Evolutionary conservation across 257 asterid genomes (phyloP), one percentile per base, ranked within the genome.

Genomic region (Solanum phureja): DNA sequence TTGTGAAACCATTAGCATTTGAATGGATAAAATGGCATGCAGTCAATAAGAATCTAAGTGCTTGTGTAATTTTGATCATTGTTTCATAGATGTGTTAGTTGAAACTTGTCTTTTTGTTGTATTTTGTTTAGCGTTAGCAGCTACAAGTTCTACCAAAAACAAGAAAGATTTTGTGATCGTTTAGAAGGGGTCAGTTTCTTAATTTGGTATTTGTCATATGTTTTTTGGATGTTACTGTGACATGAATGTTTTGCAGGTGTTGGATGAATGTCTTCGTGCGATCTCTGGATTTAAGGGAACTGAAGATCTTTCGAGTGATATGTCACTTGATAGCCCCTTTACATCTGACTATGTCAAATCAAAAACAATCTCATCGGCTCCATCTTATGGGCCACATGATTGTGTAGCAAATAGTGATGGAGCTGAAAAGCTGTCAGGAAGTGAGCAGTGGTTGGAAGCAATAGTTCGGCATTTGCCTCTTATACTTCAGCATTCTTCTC

Each of bases 231-330:
- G 85, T 29, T 46, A 23, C 27, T 87, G 72, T 90, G 69, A 89
- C 73, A 46, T 83, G 79, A 29, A 83, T 62, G 73, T 31, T 82
- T 85, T 90, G 81, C 95, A 96, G 99, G 94, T 95, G 89, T 89
- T 96, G 91, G 99, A 96, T 93, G 98, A 95, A 91, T 93, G 95
- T 90, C 98, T 96, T 89, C 99, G 99, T 89, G 99, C 99, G 69
- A 92, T 95, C 74, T 94, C 98, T 87, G 98, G 96, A 87, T 96
- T 96, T 92, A 94, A 93, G 91, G 99, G 99, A 89, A 94, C 98
- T 85, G 99, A 96, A 91, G 99, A 96, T 94, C 93, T 93, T 87
- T 91, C 96, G 85, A 94, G 92, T 91, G 98, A 96, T 91, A 95
- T 93, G 76, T 89, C 92, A 87, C 89, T 94, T 88, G 95, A 90